Evolutionary conservation across 2,329 filamentous ascomycete genomes (phyloP), one percentile per base, ranked within the genome.

Genomic region (Xylaria sp.): DNA sequence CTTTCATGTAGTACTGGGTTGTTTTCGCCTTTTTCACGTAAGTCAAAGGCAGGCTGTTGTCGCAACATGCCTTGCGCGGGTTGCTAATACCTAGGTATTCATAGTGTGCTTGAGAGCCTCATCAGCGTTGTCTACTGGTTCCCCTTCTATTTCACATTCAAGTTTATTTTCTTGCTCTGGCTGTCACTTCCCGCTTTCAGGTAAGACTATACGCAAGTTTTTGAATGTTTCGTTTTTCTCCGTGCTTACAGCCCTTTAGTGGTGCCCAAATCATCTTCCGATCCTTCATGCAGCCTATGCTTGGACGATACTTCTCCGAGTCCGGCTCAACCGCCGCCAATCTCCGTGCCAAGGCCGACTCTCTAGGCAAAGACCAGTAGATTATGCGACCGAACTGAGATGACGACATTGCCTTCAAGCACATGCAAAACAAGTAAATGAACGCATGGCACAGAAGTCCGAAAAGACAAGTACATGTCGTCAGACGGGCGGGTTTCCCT

Each of bases 61-160:
- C 53, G 42, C 59, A 56, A 49, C 15, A 54, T 48, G 46, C 33
- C 36, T 59, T 59, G 38, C 28, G 54, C 59, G 26, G 31, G 42
- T 67, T 40, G 56, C 73, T 73, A 64, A 72, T 46, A 23, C 23
- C 23, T 23, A 23, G 23, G 23, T 23, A 31, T 28, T 64, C 58
- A 15, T 74, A 90, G 87, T 71, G 92, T 96, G 59, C 79, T 93
- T 76, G 93, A 97, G 87, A 94, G 92, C 81, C 87, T 92, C 70
- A 83, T 97, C 78, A 94, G 88, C 83, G 92, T 93, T 72, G 92
- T 95, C 72, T 96, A 96, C 88, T 97, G 93, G 93, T 93, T 97
- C 86, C 92, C 96, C 80, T 99, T 99, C 87, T 99, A 99, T 92
- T 99, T 93, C 85, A 95, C 94, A 80, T 98, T 99, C 92, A 99